phyloP scores from a whole-genome alignment of 140 eudicot species.

The Artemisia princeps region DNA sequence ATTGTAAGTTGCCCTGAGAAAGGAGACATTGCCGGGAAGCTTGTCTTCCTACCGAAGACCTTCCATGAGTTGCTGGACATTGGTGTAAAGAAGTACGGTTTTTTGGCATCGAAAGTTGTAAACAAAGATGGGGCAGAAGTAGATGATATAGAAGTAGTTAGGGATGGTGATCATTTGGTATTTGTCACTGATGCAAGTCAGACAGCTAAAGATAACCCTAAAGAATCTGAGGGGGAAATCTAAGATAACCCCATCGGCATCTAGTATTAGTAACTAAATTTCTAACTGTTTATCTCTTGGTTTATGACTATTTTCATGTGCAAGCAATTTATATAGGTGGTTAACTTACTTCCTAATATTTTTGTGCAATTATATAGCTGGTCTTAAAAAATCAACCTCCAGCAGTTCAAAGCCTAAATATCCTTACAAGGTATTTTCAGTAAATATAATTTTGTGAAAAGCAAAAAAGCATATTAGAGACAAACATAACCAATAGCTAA shows the following conservation, averaged over 20 bases:
- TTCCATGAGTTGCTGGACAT: constrained; percentile 53
- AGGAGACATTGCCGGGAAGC: constrained; percentile 60
- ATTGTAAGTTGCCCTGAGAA: constrained; percentile 66
- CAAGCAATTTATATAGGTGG: not conserved
- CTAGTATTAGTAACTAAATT: not conserved
- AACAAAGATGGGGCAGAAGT: constrained; percentile 61
- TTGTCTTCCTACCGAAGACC: constrained; percentile 58
- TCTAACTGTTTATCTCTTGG: not conserved
- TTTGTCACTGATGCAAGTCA: constrained; percentile 34
- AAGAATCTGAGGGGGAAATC: constrained; percentile 20
- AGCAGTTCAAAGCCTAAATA: too few relatives aligned
- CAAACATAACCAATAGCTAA: too few relatives aligned
- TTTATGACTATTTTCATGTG: not conserved
- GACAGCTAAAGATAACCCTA: constrained; percentile 9
- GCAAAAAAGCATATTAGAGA: too few relatives aligned
- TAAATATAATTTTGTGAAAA: too few relatives aligned
- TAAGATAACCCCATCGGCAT: constrained; percentile 25
- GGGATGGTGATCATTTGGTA: constrained; percentile 84
- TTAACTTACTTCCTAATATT: too few relatives aligned
- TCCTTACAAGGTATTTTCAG: too few relatives aligned
- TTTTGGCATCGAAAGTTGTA: constrained; percentile 38
- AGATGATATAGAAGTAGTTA: constrained; percentile 62
- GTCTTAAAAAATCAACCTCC: too few relatives aligned
- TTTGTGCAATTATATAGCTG: too few relatives aligned
- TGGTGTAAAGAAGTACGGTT: constrained; percentile 54